A percentile compares a stretch with the other conserved stretches of the same genome.
Evolutionary conservation across 805 yeast species (phyloP).

Genomic region (Metschnikowia rubicola): DNA sequence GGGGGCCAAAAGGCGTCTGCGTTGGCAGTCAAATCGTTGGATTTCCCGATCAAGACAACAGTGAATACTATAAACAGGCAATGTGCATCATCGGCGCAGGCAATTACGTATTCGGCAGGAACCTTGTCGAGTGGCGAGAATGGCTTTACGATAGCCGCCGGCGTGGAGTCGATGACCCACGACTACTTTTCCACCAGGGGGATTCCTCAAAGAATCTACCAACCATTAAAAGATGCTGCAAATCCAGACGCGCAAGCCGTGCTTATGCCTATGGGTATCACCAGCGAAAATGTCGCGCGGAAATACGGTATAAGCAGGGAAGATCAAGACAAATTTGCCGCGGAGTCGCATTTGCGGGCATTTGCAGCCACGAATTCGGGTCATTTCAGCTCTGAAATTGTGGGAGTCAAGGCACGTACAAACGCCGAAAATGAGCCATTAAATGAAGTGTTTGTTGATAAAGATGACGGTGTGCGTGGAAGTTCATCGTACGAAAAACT

Average conservation of each 20-base stretch:
- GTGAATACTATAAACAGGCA: conserved; percentile 36
- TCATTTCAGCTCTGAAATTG: conserved; percentile 22
- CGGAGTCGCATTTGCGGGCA: conserved; percentile 23
- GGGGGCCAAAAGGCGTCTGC: conserved; percentile 40
- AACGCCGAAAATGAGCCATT: conserved; percentile 8
- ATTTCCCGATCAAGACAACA: conserved; percentile 33
- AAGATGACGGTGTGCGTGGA: conserved; percentile 32
- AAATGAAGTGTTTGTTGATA: conserved; percentile 8
- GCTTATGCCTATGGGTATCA: conserved; percentile 31
- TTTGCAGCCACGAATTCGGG: conserved; percentile 23
- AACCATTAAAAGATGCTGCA: conserved; percentile 16
- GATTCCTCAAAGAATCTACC: conserved; percentile 30
- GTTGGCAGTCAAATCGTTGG: conserved; percentile 30
- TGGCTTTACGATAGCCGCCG: conserved; percentile 35
- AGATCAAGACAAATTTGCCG: conserved; percentile 26
- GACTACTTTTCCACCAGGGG: conserved; percentile 41
- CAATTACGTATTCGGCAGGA: conserved; percentile 30
- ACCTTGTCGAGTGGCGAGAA: conserved; percentile 29
- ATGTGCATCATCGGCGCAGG: conserved; percentile 40
- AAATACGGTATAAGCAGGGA: conserved; percentile 23
- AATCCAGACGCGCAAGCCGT: conserved; percentile 25
- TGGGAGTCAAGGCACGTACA: conserved; percentile 16
- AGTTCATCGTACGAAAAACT: conserved; percentile 25
- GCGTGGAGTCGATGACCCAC: conserved; percentile 42
- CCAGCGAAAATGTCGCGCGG: conserved; percentile 25